These are phyloP conservation scores for Porodaedalea pini DNA, from an alignment of 1,284 basidiomycete species.

Conservation along the genomic window DNA sequence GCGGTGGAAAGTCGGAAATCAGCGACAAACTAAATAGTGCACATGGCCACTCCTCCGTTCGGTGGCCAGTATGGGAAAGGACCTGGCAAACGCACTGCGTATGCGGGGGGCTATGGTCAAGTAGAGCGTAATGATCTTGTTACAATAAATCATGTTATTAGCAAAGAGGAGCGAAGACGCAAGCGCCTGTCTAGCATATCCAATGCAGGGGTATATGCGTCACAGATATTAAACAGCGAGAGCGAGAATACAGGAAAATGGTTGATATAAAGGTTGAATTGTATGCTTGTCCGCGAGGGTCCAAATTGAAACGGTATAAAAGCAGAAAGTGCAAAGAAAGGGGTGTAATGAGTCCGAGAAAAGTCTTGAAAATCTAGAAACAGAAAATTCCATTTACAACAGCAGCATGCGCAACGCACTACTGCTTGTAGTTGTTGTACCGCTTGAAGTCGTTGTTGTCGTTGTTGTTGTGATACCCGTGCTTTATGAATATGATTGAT, in stretches of 20 bases:
- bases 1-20: conserved; percentile 53
- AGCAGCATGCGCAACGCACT: not conserved
- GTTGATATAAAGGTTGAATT: not conserved
- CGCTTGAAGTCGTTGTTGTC: conserved; percentile 11
- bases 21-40: conserved; percentile 29
- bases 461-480: conserved; percentile 22
- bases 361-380: not conserved
- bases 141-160: not conserved
- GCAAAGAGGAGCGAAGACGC: not conserved
- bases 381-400: not conserved
- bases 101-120: conserved; percentile 1
- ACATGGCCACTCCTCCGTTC: conserved; percentile 35
- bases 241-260: no score
- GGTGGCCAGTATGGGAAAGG: conserved; percentile 62
- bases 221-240: no score
- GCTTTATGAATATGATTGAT: conserved; percentile 2
- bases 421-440: conserved; percentile 4
- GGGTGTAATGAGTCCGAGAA: no score
- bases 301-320: not conserved
- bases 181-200: not conserved
- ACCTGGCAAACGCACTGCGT: conserved; percentile 38
- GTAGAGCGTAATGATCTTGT: not conserved
- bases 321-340: no score
- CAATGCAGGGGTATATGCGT: not conserved
- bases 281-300: not conserved